These are phyloP conservation scores for Auricularia sp. DNA, from an alignment of 768 basidiomycete genomes.

Conservation along the genomic window DNA sequence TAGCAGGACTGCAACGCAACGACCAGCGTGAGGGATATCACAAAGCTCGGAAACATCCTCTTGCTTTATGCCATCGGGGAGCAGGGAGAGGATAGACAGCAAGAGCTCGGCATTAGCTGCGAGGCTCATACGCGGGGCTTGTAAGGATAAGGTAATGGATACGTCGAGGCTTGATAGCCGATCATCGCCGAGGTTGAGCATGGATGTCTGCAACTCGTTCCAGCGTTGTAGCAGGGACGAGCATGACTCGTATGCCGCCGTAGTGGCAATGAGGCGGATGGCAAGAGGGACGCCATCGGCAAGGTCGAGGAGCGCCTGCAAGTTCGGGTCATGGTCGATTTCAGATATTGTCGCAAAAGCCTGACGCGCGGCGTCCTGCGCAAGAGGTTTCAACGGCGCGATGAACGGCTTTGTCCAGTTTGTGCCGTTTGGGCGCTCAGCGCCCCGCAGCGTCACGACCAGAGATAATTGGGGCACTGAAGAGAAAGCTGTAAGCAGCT, in stretches of 20 bases:
- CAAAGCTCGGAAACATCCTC: slow-evolving; percentile 9
- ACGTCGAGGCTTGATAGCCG: slow-evolving; percentile 12
- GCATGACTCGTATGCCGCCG: slow-evolving; percentile 8
- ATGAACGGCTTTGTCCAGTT: slow-evolving; percentile 15
- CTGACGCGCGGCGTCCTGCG: slow-evolving; percentile 12
- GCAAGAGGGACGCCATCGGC: slow-evolving; percentile 17
- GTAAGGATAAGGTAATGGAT: slow-evolving; percentile 17
- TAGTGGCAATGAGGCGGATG: slow-evolving; percentile 27
- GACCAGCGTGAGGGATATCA: slow-evolving; percentile 1
- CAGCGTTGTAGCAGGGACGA: slow-evolving; percentile 5
- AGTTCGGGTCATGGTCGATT: slow-evolving; percentile 15
- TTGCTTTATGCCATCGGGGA: slow-evolving; percentile 18
- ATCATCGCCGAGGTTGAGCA: slow-evolving; percentile 6
- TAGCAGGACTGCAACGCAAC: slow-evolving; percentile 12
- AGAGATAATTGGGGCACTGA: slow-evolving; percentile 12
- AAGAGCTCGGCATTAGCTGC: slow-evolving; percentile 15
- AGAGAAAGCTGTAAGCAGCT: slow-evolving; percentile 11
- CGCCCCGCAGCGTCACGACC: slow-evolving; percentile 15
- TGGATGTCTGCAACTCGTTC: slow-evolving; percentile 2
- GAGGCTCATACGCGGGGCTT: slow-evolving; percentile 12
- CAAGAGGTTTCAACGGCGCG: slow-evolving; percentile 12
- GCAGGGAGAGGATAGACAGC: slow-evolving; percentile 17
- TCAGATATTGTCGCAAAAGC: slow-evolving; percentile 15
- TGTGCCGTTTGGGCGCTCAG: slow-evolving; percentile 14
- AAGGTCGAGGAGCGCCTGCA: slow-evolving; percentile 12